phyloP scores from a whole-genome alignment of 2,329 filamentous ascomycete genomes.

The Curvularia lunata region DNA sequence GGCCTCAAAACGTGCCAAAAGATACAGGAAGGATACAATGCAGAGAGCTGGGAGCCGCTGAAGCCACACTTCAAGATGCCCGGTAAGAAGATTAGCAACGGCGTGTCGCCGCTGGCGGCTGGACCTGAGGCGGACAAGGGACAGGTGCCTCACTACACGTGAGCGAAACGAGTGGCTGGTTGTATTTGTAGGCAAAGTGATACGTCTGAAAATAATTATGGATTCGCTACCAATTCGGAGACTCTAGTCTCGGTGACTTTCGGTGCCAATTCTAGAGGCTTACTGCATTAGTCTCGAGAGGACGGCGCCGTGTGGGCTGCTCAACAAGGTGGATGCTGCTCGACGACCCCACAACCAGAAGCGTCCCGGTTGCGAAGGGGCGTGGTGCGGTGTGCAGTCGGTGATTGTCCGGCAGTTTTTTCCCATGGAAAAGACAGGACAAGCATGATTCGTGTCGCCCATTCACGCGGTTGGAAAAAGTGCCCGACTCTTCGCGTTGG shows the following conservation, averaged over 20 bases:
- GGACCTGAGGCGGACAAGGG: constrained; percentile 29
- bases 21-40: constrained; percentile 75
- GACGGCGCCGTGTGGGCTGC: constrained; percentile 7
- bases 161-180: constrained; percentile 3
- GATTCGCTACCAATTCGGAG: background rate
- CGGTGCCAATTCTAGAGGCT: constrained; percentile 8
- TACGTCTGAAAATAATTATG: background rate
- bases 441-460: background rate
- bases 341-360: constrained; percentile 9
- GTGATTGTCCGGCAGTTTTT: too few species aligned
- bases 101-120: constrained; percentile 23
- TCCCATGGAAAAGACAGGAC: background rate
- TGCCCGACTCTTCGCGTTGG: background rate
- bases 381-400: background rate
- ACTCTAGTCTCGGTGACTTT: constrained; percentile 5
- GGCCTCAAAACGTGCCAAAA: constrained; percentile 73
- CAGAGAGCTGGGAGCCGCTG: constrained; percentile 75
- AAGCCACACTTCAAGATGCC: constrained; percentile 54
- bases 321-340: constrained; percentile 14
- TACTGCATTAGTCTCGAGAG: constrained; percentile 5
- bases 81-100: constrained; percentile 37
- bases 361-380: background rate
- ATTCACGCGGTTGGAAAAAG: background rate
- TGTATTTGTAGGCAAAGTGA: constrained; percentile 12
- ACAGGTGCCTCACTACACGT: constrained; percentile 39